Evolutionary conservation across 169 alveolate genomes (phyloP).

Genomic region (Eimeria praecox): DNA sequence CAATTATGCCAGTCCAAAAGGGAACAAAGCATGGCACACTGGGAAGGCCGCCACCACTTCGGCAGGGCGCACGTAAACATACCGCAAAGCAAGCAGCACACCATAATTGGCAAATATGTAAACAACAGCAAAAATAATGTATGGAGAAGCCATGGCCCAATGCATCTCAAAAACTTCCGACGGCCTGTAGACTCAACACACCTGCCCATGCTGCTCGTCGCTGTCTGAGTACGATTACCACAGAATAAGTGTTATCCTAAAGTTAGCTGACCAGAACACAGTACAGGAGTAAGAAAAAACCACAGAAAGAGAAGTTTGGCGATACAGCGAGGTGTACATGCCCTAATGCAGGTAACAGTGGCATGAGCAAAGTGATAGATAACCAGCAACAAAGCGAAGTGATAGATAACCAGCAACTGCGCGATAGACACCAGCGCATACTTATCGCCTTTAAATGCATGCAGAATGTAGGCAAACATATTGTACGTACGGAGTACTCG

Average conservation of each 20-base stretch:
- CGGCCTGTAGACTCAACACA: neutral
- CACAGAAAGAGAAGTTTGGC: neutral
- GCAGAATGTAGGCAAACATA: neutral
- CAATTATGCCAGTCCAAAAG: too few species aligned
- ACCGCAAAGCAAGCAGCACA: neutral
- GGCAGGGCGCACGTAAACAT: neutral
- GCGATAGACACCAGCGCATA: too few species aligned
- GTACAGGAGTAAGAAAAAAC: neutral
- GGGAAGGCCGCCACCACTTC: neutral
- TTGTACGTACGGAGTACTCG: constrained; percentile 83
- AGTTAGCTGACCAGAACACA: neutral
- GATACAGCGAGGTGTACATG: neutral
- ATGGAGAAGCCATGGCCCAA: neutral
- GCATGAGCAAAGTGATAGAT: neutral
- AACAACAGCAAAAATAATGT: neutral
- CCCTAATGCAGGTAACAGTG: neutral
- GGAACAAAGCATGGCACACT: neutral
- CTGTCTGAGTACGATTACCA: neutral
- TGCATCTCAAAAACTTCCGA: neutral
- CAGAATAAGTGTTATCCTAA: neutral
- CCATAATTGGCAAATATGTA: too few species aligned
- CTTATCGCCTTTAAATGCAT: neutral
- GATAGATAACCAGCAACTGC: neutral
- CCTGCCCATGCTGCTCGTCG: neutral
- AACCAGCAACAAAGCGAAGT: neutral